These are phyloP conservation scores for Xylaria castorea DNA, from an alignment of 495 filamentous ascomycete species.

Conservation along the genomic window DNA sequence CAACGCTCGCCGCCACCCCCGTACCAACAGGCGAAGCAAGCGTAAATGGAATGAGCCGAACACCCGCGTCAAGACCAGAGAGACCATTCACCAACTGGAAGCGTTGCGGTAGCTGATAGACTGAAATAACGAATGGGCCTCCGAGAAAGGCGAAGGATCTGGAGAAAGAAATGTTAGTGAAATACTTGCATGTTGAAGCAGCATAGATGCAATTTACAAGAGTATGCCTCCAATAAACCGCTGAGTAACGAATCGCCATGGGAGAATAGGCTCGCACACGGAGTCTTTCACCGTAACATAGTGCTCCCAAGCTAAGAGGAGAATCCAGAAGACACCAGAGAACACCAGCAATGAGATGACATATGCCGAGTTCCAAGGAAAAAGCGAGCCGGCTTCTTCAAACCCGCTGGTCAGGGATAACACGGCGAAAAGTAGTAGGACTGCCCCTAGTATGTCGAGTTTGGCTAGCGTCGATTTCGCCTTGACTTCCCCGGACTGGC, in stretches of 20 bases:
- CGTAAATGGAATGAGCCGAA: slow-evolving; percentile 55
- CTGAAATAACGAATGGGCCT: slow-evolving; percentile 36
- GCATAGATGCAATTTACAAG: background rate
- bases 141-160: slow-evolving; percentile 20
- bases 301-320: slow-evolving; percentile 25
- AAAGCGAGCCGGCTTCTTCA: slow-evolving; percentile 37
- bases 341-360: slow-evolving; percentile 31
- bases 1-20: slow-evolving; percentile 37
- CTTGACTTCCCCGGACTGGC: too few species aligned
- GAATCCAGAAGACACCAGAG: background rate
- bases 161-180: too few species aligned
- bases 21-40: slow-evolving; percentile 45
- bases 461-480: background rate
- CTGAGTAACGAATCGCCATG: slow-evolving; percentile 31
- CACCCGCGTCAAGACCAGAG: slow-evolving; percentile 49
- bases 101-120: slow-evolving; percentile 56
- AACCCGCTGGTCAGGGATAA: slow-evolving; percentile 36
- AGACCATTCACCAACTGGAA: slow-evolving; percentile 53
- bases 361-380: slow-evolving; percentile 37
- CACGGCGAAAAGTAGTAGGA: slow-evolving; percentile 33
- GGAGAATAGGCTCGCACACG: slow-evolving; percentile 31
- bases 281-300: background rate
- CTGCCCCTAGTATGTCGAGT: slow-evolving; percentile 30
- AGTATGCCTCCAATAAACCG: slow-evolving; percentile 27
- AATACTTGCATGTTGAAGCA: too few species aligned